phyloP scores from a whole-genome alignment of 164 flowering plant genomes.

The Liquidambar formosana region DNA sequence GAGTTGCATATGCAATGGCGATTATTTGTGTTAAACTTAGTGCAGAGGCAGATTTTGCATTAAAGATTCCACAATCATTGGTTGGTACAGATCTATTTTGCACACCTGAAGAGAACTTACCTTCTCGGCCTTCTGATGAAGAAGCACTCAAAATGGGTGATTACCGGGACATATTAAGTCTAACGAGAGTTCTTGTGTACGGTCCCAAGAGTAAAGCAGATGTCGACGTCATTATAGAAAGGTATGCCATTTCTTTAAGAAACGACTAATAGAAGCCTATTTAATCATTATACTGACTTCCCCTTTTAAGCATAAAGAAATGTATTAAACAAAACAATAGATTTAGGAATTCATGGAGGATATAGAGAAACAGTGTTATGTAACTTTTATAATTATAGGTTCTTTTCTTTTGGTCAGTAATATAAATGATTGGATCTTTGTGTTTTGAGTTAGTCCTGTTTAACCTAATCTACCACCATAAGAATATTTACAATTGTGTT shows the following conservation, averaged over 20 bases:
- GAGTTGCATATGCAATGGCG: slow-evolving; percentile 94
- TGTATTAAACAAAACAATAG: background rate
- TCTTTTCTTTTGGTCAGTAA: background rate
- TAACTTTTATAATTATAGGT: background rate
- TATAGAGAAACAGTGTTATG: background rate
- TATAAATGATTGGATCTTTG: background rate
- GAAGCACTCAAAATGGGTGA: slow-evolving; percentile 73
- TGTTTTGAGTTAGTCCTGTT: background rate
- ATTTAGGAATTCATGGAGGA: background rate
- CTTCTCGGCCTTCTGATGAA: slow-evolving; percentile 45
- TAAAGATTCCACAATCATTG: slow-evolving; percentile 30
- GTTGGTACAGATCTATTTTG: slow-evolving; percentile 16
- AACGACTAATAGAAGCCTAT: background rate
- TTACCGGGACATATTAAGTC: slow-evolving; percentile 83
- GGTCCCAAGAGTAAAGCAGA: slow-evolving; percentile 92
- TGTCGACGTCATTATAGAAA: slow-evolving; percentile 74
- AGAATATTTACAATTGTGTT: background rate
- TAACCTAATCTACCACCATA: background rate
- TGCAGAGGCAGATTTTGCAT: slow-evolving; percentile 39
- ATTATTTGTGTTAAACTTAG: slow-evolving; percentile 70
- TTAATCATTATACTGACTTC: background rate
- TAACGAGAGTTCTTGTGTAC: slow-evolving; percentile 78
- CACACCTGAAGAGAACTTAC: slow-evolving; percentile 26
- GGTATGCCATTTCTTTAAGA: slow-evolving; percentile 39
- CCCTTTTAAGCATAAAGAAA: background rate